phyloP scores from a whole-genome alignment of 345 rosid genomes.

The Turnera subulata region DNA sequence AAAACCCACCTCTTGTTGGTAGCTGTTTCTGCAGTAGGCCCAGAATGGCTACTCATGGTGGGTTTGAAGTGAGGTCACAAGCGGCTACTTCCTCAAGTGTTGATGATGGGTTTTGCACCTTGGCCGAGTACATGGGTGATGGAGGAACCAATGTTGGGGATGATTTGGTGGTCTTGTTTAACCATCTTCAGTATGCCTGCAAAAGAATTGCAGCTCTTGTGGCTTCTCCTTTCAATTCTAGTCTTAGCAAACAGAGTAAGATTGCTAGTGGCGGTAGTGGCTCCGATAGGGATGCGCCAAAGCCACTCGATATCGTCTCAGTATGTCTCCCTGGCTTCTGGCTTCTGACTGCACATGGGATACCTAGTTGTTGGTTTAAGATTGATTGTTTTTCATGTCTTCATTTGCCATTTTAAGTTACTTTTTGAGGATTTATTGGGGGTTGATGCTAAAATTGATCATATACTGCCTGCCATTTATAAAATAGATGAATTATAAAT shows the following conservation, averaged over 20 bases:
- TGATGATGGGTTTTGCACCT: constrained; percentile 28
- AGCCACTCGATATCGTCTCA: constrained; percentile 78
- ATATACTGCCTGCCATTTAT: too few relatives aligned
- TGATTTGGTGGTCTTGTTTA: constrained; percentile 62
- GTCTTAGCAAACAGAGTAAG: constrained; percentile 43
- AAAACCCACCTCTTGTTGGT: background rate
- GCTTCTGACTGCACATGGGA: too few relatives aligned
- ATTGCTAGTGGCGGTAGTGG: constrained; percentile 29
- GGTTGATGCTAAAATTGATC: background rate
- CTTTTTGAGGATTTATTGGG: background rate
- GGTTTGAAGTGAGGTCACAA: constrained; percentile 38
- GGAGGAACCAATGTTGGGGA: constrained; percentile 55
- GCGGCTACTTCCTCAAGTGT: constrained; percentile 19
- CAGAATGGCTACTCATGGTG: constrained; percentile 51
- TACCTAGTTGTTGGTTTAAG: too few relatives aligned
- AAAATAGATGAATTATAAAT: too few relatives aligned
- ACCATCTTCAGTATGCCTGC: constrained; percentile 85
- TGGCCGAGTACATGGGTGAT: constrained; percentile 54
- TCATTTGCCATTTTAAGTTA: background rate
- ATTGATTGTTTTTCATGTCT: background rate
- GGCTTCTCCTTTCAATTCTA: constrained; percentile 81
- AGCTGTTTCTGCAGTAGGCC: constrained; percentile 19
- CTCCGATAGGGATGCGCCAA: constrained; percentile 70
- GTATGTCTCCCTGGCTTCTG: constrained; percentile 30
- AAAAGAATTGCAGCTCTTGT: constrained; percentile 86